Conservation (phyloP, 2,329 filamentous ascomycete genomes). For the Fusarium coffeatum region DNA sequence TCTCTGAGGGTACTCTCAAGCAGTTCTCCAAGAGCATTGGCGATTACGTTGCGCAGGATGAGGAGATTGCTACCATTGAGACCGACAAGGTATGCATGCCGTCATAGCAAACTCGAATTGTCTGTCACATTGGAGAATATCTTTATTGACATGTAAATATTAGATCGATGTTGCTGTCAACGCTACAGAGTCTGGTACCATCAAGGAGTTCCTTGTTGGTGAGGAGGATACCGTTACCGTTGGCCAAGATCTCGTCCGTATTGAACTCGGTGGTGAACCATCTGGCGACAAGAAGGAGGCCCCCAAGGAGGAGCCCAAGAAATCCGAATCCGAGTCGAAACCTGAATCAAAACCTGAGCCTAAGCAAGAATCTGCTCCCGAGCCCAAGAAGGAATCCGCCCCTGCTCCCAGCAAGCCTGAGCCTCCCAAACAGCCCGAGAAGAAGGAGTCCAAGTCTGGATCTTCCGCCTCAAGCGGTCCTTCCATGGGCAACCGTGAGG, state of each 20-base stretch:
- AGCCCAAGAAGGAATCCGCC: slow-evolving; percentile 51
- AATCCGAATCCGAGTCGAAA: slow-evolving; percentile 52
- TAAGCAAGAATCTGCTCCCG: slow-evolving; percentile 47
- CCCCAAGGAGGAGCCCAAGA: slow-evolving; percentile 42
- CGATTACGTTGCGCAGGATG: slow-evolving; percentile 93
- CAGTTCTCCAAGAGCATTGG: slow-evolving; percentile 93
- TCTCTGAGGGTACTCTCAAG: slow-evolving; percentile 96
- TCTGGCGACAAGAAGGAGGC: slow-evolving; percentile 53
- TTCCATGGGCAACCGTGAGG: slow-evolving; percentile 78
- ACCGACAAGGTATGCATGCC: slow-evolving; percentile 84
- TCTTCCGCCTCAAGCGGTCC: slow-evolving; percentile 47
- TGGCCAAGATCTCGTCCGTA: slow-evolving; percentile 87
- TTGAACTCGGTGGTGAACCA: slow-evolving; percentile 79
- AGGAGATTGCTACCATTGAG: slow-evolving; percentile 98
- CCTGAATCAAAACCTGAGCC: slow-evolving; percentile 52
- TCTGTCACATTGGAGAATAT: background rate
- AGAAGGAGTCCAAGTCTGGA: slow-evolving; percentile 45
- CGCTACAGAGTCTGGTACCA: slow-evolving; percentile 87
- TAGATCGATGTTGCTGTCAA: slow-evolving; percentile 98
- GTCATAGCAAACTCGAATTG: background rate
- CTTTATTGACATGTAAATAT: slow-evolving; percentile 12
- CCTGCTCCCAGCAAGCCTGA: slow-evolving; percentile 45
- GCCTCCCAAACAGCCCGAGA: slow-evolving; percentile 38
- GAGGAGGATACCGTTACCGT: slow-evolving; percentile 97
- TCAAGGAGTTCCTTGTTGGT: slow-evolving; percentile 90